These are phyloP conservation scores for Phialocephala subalpina DNA, from an alignment of 2,329 filamentous ascomycete species.

Conservation along the genomic window DNA sequence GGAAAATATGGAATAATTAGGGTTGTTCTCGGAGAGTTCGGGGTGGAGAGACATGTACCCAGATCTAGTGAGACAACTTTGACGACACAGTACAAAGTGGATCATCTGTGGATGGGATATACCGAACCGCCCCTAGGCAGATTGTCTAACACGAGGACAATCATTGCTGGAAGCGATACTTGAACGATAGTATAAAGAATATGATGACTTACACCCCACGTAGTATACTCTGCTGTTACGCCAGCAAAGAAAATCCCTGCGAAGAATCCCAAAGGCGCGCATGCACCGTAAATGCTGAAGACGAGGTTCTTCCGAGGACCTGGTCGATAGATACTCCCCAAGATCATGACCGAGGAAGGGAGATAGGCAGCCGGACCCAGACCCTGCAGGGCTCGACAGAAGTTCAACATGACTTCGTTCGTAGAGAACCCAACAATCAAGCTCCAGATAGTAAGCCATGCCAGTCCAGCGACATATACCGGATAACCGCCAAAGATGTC, in stretches of 20 bases:
- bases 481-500: conserved; percentile 70
- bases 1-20: not conserved
- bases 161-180: not conserved
- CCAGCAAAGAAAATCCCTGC: conserved; percentile 71
- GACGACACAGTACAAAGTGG: not conserved
- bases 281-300: conserved; percentile 63
- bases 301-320: conserved; percentile 74
- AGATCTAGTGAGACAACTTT: not conserved
- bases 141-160: not conserved
- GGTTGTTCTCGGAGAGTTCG: not conserved
- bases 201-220: conserved; percentile 53
- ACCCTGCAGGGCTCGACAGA: conserved; percentile 78
- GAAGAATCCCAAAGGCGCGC: conserved; percentile 63
- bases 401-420: conserved; percentile 74
- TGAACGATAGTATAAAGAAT: not conserved
- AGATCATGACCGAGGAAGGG: conserved; percentile 71
- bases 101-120: too few relatives aligned
- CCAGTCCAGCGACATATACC: conserved; percentile 65
- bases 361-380: conserved; percentile 77
- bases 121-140: too few relatives aligned
- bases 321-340: conserved; percentile 71
- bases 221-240: conserved; percentile 62
- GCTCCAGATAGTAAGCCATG: conserved; percentile 74
- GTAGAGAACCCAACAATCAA: conserved; percentile 74
- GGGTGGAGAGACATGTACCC: not conserved